phyloP scores from a whole-genome alignment of 768 basidiomycete species.

The Fistulinella prunicolor region DNA sequence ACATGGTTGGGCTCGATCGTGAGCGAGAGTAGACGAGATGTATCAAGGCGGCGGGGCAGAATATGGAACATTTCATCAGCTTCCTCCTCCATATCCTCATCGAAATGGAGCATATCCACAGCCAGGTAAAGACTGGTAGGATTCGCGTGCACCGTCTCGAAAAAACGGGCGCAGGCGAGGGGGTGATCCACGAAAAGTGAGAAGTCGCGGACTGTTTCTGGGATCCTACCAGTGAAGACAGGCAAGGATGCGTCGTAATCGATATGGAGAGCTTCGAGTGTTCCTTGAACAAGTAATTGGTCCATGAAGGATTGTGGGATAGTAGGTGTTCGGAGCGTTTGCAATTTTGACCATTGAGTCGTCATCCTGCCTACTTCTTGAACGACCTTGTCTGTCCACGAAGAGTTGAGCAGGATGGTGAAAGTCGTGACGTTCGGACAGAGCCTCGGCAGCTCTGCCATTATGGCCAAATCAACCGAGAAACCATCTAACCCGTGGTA shows the following conservation, averaged over 20 bases:
- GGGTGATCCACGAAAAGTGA: conserved; percentile 7
- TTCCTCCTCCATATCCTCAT: not conserved
- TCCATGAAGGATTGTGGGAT: conserved; percentile 14
- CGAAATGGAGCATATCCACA: not conserved
- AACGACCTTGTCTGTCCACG: conserved; percentile 5
- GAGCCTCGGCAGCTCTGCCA: conserved; percentile 12
- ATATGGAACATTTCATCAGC: conserved; percentile 4
- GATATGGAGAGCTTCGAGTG: conserved; percentile 12
- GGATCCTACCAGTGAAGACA: conserved; percentile 8
- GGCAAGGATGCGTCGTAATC: conserved; percentile 9
- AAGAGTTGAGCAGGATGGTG: conserved; percentile 1
- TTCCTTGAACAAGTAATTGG: not conserved
- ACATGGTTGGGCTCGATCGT: too few relatives aligned
- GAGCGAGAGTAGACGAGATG: conserved; percentile 4
- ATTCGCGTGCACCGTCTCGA: conserved; percentile 9
- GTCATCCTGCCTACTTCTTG: conserved; percentile 17
- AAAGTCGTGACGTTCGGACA: conserved; percentile 25
- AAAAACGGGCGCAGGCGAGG: conserved; percentile 6
- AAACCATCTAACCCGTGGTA: conserved; percentile 9
- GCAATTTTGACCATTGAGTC: conserved; percentile 13
- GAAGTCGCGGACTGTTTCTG: conserved; percentile 9
- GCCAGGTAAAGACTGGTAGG: conserved; percentile 8
- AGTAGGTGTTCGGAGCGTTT: conserved; percentile 8
- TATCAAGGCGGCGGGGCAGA: conserved; percentile 12
- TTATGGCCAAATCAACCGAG: conserved; percentile 7